A percentile compares a stretch with the other conserved stretches of the same genome.
phyloP scores from a whole-genome alignment of 2,329 filamentous ascomycete genomes.

The Fusarium paranaense region DNA sequence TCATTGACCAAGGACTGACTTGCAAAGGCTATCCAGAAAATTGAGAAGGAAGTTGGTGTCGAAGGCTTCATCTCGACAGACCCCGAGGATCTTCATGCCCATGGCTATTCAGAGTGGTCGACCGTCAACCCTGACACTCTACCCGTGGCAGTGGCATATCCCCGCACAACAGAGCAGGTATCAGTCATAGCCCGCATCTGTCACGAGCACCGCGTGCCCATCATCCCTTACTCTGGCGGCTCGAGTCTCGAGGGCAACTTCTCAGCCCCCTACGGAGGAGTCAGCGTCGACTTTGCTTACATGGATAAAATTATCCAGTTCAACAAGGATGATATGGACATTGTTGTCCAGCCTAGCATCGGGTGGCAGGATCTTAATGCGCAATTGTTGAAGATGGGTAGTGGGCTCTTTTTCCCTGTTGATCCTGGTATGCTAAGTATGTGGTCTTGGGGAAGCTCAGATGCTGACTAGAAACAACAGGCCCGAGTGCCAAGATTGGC shows the following conservation, averaged over 20 bases:
- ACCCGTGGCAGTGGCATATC: slow-evolving; percentile 74
- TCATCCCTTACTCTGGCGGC: slow-evolving; percentile 89
- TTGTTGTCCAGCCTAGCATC: slow-evolving; percentile 90
- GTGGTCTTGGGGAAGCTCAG: background rate
- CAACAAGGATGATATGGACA: slow-evolving; percentile 89
- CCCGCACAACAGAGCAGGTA: slow-evolving; percentile 70
- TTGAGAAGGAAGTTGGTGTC: slow-evolving; percentile 59
- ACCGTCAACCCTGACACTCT: slow-evolving; percentile 69
- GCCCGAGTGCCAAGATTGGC: slow-evolving; percentile 78
- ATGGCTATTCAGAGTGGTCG: slow-evolving; percentile 78
- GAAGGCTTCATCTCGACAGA: slow-evolving; percentile 73
- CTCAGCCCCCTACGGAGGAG: slow-evolving; percentile 84
- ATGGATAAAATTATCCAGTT: slow-evolving; percentile 87
- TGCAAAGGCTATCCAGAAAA: slow-evolving; percentile 65
- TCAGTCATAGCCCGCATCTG: slow-evolving; percentile 75
- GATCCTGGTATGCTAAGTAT: slow-evolving; percentile 73
- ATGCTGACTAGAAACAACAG: slow-evolving; percentile 41
- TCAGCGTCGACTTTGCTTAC: slow-evolving; percentile 88
- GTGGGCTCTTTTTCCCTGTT: slow-evolving; percentile 89
- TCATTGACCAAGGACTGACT: slow-evolving; percentile 11
- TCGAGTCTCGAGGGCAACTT: slow-evolving; percentile 92
- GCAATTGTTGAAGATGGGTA: slow-evolving; percentile 72
- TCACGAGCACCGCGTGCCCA: slow-evolving; percentile 81
- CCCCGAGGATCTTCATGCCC: slow-evolving; percentile 68
- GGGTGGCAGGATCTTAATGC: slow-evolving; percentile 94